These are phyloP conservation scores for Fusarium marasasianum DNA, from an alignment of 2,329 filamentous ascomycete species.

Conservation along the genomic window DNA sequence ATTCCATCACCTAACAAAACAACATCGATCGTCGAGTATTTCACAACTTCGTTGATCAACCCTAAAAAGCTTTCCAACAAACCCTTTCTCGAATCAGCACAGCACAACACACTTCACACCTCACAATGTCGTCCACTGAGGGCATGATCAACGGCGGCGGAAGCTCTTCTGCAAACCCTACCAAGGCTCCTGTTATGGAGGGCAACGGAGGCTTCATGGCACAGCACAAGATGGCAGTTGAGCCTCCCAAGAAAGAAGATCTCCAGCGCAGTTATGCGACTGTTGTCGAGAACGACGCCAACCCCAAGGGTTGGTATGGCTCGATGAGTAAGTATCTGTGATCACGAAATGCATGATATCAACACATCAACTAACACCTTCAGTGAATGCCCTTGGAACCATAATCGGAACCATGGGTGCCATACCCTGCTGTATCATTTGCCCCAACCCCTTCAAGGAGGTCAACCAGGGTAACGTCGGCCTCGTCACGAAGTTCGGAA, in stretches of 20 bases:
- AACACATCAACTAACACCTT: not conserved
- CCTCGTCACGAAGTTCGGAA: conserved; percentile 93
- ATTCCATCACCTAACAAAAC: not conserved
- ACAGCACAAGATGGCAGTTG: conserved; percentile 71
- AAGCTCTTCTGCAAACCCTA: conserved; percentile 43
- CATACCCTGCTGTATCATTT: conserved; percentile 89
- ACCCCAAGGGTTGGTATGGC: conserved; percentile 88
- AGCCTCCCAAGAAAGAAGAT: conserved; percentile 84
- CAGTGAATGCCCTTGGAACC: conserved; percentile 78
- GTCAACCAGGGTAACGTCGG: conserved; percentile 95
- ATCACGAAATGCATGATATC: not conserved
- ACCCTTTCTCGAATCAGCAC: not conserved
- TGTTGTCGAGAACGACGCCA: conserved; percentile 70
- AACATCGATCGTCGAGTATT: not conserved
- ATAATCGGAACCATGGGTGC: conserved; percentile 83
- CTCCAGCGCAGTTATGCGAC: conserved; percentile 84
- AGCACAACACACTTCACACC: not conserved
- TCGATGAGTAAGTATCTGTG: conserved; percentile 74
- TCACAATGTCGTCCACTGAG: conserved; percentile 33
- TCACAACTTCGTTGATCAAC: not conserved
- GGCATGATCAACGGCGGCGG: conserved; percentile 42
- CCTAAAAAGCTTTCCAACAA: not conserved
- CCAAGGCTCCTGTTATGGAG: conserved; percentile 41
- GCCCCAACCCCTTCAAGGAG: conserved; percentile 94
- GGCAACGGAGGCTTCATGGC: conserved; percentile 57